Evolutionary conservation across 768 basidiomycete species (phyloP).

Genomic region (Inosperma sp.): DNA sequence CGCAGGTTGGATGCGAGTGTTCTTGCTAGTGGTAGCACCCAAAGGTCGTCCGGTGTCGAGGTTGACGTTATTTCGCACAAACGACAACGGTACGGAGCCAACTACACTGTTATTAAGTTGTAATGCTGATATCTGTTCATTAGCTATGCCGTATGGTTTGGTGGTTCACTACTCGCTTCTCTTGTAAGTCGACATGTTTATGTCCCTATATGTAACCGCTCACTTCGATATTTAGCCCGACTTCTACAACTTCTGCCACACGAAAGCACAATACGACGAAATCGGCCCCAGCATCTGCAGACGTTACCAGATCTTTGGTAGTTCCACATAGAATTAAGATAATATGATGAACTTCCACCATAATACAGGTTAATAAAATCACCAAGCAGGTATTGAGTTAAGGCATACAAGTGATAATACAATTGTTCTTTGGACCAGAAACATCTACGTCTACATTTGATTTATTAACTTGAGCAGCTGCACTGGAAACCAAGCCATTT

Average conservation of each 20-base stretch:
- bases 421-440: too few relatives aligned
- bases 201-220: background rate
- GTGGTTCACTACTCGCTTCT: slow-evolving; percentile 90
- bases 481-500: slow-evolving; percentile 87
- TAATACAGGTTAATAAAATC: too few relatives aligned
- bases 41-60: slow-evolving; percentile 91
- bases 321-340: slow-evolving; percentile 81
- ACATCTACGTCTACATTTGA: background rate
- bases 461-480: slow-evolving; percentile 81
- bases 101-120: background rate
- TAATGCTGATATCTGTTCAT: background rate
- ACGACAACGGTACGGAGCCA: slow-evolving; percentile 68
- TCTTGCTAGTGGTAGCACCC: slow-evolving; percentile 63
- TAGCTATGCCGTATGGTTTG: slow-evolving; percentile 96
- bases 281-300: slow-evolving; percentile 89
- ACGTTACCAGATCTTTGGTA: slow-evolving; percentile 91
- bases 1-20: slow-evolving; percentile 78
- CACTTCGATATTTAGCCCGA: slow-evolving; percentile 58
- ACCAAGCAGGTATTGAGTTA: too few relatives aligned
- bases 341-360: too few relatives aligned
- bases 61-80: slow-evolving; percentile 99
- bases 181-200: slow-evolving; percentile 49
- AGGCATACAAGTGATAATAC: too few relatives aligned
- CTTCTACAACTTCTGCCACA: slow-evolving; percentile 92
- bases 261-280: slow-evolving; percentile 92